Conservation (phyloP, 371 early-diverging fungal genomes). For the Enterospora canceri region DNA sequence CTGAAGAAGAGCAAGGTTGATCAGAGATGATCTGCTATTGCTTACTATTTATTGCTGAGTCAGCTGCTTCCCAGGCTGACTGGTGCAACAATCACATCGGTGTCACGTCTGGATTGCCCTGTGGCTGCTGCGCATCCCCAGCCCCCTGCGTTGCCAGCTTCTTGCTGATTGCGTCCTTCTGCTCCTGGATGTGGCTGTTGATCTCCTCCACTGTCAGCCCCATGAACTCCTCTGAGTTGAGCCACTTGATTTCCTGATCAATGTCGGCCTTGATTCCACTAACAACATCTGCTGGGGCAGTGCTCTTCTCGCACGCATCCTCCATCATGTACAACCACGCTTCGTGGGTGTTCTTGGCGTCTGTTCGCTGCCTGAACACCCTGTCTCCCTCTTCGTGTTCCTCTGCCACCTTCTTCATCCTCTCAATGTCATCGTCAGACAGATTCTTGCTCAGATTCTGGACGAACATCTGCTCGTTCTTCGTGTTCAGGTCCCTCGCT, state of each 20-base stretch:
- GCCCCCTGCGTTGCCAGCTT: not conserved
- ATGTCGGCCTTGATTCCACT: constrained; percentile 26
- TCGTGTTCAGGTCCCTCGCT: constrained; percentile 61
- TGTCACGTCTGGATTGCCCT: not conserved
- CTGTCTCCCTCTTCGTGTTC: constrained; percentile 39
- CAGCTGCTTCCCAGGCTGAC: not conserved
- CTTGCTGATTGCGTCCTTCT: not conserved
- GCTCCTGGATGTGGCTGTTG: not conserved
- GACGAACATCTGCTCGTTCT: constrained; percentile 60
- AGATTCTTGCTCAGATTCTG: constrained; percentile 60
- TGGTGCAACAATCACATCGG: not conserved
- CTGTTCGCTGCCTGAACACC: constrained; percentile 9
- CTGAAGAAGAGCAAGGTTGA: constrained; percentile 19
- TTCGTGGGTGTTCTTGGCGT: constrained; percentile 18
- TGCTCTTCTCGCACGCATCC: constrained; percentile 16
- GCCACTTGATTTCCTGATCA: constrained; percentile 42
- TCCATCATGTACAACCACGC: constrained; percentile 14
- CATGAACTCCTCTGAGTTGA: constrained; percentile 16
- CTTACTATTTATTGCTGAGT: not conserved
- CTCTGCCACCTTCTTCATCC: constrained; percentile 60
- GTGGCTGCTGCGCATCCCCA: not conserved
- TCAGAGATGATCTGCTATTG: not conserved
- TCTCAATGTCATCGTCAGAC: constrained; percentile 59
- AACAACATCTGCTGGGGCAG: constrained; percentile 24
- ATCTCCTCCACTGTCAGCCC: not conserved